These are phyloP conservation scores for Strombidium stylifer DNA, from an alignment of 73 alveolate species.

Conservation along the genomic window DNA sequence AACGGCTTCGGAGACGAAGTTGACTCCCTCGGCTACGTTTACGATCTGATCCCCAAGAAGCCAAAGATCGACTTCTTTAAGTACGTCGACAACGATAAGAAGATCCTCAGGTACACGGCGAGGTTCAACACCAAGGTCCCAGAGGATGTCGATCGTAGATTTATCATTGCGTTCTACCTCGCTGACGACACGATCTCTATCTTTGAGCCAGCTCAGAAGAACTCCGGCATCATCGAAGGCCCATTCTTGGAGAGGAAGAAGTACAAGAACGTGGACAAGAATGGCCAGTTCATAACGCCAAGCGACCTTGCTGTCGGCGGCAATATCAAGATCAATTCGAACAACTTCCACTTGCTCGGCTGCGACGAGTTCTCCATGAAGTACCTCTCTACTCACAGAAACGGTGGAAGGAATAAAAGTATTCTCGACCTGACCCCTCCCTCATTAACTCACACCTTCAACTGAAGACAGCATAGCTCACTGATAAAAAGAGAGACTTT, in stretches of 20 bases:
- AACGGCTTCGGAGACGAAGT: slow-evolving; percentile 96
- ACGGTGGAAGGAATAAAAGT: too few relatives aligned
- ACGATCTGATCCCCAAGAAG: slow-evolving; percentile 76
- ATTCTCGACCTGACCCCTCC: too few relatives aligned
- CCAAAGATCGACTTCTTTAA: slow-evolving; percentile 93
- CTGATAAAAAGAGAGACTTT: too few relatives aligned
- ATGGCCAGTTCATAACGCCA: slow-evolving; percentile 60
- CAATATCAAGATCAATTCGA: slow-evolving; percentile 75
- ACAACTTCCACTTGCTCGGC: slow-evolving; percentile 72
- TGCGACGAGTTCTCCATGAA: slow-evolving; percentile 84
- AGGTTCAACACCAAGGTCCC: slow-evolving; percentile 84
- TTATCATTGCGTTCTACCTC: slow-evolving; percentile 83
- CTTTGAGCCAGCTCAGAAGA: slow-evolving; percentile 89
- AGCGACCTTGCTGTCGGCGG: slow-evolving; percentile 82
- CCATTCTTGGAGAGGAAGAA: slow-evolving; percentile 89
- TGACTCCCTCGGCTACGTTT: slow-evolving; percentile 91
- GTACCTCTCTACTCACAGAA: slow-evolving; percentile 31
- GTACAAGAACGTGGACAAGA: slow-evolving; percentile 79
- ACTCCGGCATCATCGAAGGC: slow-evolving; percentile 93
- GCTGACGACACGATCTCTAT: slow-evolving; percentile 90
- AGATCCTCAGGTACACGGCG: slow-evolving; percentile 86
- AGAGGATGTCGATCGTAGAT: slow-evolving; percentile 88
- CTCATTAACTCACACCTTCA: too few relatives aligned
- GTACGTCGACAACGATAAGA: slow-evolving; percentile 92
- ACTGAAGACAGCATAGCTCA: too few relatives aligned